Percentiles rank a stretch among this genome's conserved stretches.
Evolutionary conservation across 1,284 basidiomycete species (phyloP).

Genomic region (Cystobasidium pallidum): DNA sequence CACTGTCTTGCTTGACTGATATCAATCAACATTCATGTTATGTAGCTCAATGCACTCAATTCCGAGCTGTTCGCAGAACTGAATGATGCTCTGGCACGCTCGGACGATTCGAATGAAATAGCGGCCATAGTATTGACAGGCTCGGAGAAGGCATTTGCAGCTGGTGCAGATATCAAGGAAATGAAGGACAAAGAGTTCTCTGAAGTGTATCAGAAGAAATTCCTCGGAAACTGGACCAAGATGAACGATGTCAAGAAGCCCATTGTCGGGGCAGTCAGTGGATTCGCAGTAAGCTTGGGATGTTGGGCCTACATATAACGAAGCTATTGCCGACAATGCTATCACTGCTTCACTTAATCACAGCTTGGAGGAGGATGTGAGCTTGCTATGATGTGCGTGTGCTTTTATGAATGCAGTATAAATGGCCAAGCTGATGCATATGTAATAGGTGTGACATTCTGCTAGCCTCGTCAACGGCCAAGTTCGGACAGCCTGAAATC

Average conservation of each 20-base stretch:
- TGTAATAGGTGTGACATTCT: slow-evolving; percentile 76
- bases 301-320: background rate
- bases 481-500: slow-evolving; percentile 96
- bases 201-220: slow-evolving; percentile 85
- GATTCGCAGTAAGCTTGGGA: slow-evolving; percentile 74
- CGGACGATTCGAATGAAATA: slow-evolving; percentile 59
- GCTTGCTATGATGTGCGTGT: slow-evolving; percentile 79
- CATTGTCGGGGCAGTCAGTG: slow-evolving; percentile 92
- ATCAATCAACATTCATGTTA: background rate
- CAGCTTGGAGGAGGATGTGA: slow-evolving; percentile 95
- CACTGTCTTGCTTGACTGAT: background rate
- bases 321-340: slow-evolving; percentile 1
- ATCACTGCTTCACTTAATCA: background rate
- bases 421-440: background rate
- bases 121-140: slow-evolving; percentile 92
- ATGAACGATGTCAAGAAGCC: slow-evolving; percentile 82
- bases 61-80: slow-evolving; percentile 66
- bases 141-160: slow-evolving; percentile 87
- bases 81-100: slow-evolving; percentile 74
- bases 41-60: slow-evolving; percentile 55
- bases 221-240: slow-evolving; percentile 83
- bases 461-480: slow-evolving; percentile 87
- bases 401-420: slow-evolving; percentile 47
- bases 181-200: slow-evolving; percentile 75
- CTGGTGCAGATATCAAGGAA: slow-evolving; percentile 65